These are phyloP conservation scores for Plasmodium vivax DNA, from an alignment of 169 alveolate genomes.

Conservation along the genomic window DNA sequence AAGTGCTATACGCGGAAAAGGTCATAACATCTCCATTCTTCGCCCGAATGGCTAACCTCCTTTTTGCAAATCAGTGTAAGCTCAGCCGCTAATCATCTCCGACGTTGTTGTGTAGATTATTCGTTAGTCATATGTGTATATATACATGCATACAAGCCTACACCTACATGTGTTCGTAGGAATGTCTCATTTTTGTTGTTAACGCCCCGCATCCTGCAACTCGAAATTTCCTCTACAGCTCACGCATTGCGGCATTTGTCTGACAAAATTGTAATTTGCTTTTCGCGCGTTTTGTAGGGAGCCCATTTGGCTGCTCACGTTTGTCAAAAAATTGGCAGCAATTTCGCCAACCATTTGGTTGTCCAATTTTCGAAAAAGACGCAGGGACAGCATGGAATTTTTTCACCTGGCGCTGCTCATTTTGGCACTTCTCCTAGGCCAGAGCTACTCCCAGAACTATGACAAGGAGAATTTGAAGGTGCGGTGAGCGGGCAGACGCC, in stretches of 20 bases:
- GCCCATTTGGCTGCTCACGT: neutral
- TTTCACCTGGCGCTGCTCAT: neutral
- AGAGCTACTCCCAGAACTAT: conserved; percentile 24
- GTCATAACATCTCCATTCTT: neutral
- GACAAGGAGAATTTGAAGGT: conserved; percentile 75
- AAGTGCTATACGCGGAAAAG: neutral
- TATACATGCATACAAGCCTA: neutral
- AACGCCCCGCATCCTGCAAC: neutral
- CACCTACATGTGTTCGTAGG: neutral
- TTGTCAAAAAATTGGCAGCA: neutral
- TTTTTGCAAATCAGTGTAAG: neutral
- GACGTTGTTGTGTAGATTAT: neutral
- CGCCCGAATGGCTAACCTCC: neutral
- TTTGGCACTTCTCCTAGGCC: neutral
- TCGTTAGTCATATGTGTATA: neutral
- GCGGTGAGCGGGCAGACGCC: neutral
- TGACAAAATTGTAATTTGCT: neutral
- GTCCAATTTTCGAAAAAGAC: neutral
- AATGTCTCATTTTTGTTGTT: neutral
- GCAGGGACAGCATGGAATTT: conserved; percentile 27
- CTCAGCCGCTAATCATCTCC: neutral
- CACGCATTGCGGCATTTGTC: neutral
- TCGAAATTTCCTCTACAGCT: too few species aligned
- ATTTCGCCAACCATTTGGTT: neutral
- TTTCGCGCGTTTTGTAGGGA: neutral